Base-by-base conservation (phyloP, 2,329 filamentous ascomycete genomes). In the Trichophyton simii region DNA sequence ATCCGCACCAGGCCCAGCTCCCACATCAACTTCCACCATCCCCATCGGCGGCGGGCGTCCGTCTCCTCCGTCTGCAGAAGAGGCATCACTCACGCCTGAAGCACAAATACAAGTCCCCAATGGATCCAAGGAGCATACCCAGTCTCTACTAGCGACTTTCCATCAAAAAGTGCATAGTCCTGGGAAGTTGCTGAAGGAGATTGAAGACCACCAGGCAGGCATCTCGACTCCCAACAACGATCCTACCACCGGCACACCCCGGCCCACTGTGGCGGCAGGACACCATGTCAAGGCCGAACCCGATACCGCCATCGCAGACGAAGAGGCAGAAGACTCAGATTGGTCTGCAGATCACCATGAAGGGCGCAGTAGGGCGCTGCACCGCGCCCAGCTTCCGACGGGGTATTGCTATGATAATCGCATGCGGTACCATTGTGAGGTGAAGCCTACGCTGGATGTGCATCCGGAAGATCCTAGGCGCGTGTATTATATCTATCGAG, bases 361-460 rank as follows among this genome's bases (percentile, higher is more conserved):
- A 6, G 65, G 65, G 6, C 52, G 52, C n/a, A 70, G 75, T 75
- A 61, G 77, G 75, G 75, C 75, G 8, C 69, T 79, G n/a, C 73
- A 76, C 1, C 64, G 73, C 28, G 71, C 75, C 1, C 74, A 83
- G 28, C 77, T 89, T 1, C 83, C 87, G 0, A 91, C 88, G 0
- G 89, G 89, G 2, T 84, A 87, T 64, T 92, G 89, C 66, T 99
- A 97, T 71, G 94, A 99, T 76, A 86, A 89, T 62, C 85, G 92
- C 36, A 99, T 99, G 94, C 90, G 94, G 63, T 87, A 95, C 63
- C 94, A 99, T 72, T 88, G 91, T 60, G 95, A 96, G 71, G 85
- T 89, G 15, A 86, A 89, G 18, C 77, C 80, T 2, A 76, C 78
- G 2, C 74, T 77, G 18, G 87, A 92, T 22, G 87, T 95, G 59